Percentiles rank a stretch among this genome's conserved stretches.
Conservation (phyloP, 768 basidiomycete genomes). For the Rhizopogon vinicolor region DNA sequence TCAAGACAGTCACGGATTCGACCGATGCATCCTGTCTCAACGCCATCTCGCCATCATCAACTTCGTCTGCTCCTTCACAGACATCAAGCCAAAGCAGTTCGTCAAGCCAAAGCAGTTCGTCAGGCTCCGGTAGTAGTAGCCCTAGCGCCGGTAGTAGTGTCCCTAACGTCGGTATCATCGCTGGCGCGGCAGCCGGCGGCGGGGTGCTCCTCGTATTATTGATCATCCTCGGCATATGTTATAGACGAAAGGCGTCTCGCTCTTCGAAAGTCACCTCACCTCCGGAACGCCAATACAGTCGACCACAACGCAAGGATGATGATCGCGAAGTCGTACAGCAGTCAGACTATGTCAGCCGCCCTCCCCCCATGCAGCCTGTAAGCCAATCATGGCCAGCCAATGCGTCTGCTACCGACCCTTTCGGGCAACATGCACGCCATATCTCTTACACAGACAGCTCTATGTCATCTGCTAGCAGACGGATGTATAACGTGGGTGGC, state of each 20-base stretch:
- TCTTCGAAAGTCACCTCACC: conserved; percentile 25
- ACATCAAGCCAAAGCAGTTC: conserved; percentile 13
- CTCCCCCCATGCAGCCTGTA: conserved; percentile 6
- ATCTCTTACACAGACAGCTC: conserved; percentile 25
- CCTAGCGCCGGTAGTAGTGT: conserved; percentile 31
- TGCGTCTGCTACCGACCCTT: not conserved
- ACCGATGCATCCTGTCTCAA: conserved; percentile 50
- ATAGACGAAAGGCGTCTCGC: conserved; percentile 15
- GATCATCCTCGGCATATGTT: conserved; percentile 48
- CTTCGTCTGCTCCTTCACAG: conserved; percentile 15
- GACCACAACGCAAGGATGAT: conserved; percentile 35
- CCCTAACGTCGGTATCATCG: conserved; percentile 45
- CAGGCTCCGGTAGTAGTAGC: conserved; percentile 16
- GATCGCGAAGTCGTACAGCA: conserved; percentile 17
- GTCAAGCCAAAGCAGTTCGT: conserved; percentile 1
- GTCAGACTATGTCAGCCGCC: conserved; percentile 10
- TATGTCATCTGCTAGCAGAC: conserved; percentile 23
- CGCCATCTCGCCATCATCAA: conserved; percentile 48
- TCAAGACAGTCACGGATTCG: conserved; percentile 46
- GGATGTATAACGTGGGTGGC: conserved; percentile 38
- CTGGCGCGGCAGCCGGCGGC: conserved; percentile 44
- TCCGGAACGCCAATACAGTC: conserved; percentile 22
- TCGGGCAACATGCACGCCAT: conserved; percentile 9
- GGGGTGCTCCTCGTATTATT: conserved; percentile 48
- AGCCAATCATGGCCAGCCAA: not conserved